These are phyloP conservation scores for Lumnitzera littorea DNA, from an alignment of 345 rosid species.

Conservation along the genomic window DNA sequence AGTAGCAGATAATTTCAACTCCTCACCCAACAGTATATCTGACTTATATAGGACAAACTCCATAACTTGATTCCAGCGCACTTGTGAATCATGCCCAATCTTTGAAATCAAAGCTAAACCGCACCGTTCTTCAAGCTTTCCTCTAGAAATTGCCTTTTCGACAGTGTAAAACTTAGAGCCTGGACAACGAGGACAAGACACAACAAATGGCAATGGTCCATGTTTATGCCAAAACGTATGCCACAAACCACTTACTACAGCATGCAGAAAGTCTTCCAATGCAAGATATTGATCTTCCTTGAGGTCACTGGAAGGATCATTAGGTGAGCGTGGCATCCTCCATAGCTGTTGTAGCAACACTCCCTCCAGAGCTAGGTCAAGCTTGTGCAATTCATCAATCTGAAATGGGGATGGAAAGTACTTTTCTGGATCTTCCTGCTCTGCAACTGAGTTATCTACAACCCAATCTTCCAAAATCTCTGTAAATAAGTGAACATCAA, in stretches of 20 bases:
- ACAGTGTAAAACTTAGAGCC: constrained; percentile 46
- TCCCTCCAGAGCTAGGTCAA: constrained; percentile 62
- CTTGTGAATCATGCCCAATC: constrained; percentile 26
- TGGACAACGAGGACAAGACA: constrained; percentile 37
- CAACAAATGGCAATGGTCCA: constrained; percentile 37
- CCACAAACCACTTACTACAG: constrained; percentile 44
- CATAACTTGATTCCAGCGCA: constrained; percentile 46
- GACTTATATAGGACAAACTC: constrained; percentile 35
- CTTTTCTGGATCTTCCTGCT: constrained; percentile 17
- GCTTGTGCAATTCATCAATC: constrained; percentile 40
- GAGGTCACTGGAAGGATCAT: constrained; percentile 15
- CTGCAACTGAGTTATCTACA: constrained; percentile 21
- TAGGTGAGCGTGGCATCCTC: constrained; percentile 48
- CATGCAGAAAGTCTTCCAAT: constrained; percentile 52
- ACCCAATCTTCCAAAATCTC: constrained; percentile 41
- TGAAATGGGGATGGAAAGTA: constrained; percentile 37
- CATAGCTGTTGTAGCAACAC: constrained; percentile 46
- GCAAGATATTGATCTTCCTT: constrained; percentile 43
- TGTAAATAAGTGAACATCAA: constrained; percentile 29
- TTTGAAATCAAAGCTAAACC: constrained; percentile 49
- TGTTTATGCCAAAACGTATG: constrained; percentile 58
- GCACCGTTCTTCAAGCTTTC: constrained; percentile 41
- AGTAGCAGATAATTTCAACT: constrained; percentile 35
- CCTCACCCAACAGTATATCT: constrained; percentile 32
- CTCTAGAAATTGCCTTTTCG: constrained; percentile 44